phyloP scores from a whole-genome alignment of 2,329 filamentous ascomycete genomes.

The Ambrosiella xylebori region DNA sequence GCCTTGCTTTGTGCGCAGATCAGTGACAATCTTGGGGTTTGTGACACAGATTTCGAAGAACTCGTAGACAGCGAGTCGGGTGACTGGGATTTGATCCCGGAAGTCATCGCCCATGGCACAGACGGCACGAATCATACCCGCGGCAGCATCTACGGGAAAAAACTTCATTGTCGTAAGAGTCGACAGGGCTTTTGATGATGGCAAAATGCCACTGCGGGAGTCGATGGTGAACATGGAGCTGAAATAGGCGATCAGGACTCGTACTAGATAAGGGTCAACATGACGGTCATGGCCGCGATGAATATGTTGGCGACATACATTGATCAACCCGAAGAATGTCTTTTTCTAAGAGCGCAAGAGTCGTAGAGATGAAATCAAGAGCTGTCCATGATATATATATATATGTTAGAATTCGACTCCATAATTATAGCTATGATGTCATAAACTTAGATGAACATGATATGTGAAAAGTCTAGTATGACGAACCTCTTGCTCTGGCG shows the following conservation, averaged over 20 bases:
- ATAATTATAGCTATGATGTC: slow-evolving; percentile 1
- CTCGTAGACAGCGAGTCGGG: slow-evolving; percentile 34
- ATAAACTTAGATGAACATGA: not conserved
- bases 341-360: slow-evolving; percentile 30
- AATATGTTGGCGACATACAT: slow-evolving; percentile 19
- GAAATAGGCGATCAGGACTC: slow-evolving; percentile 36
- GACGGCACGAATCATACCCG: slow-evolving; percentile 32
- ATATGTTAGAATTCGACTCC: not conserved
- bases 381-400: slow-evolving; percentile 21
- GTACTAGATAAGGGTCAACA: slow-evolving; percentile 19
- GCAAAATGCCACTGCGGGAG: slow-evolving; percentile 39
- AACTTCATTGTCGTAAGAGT: slow-evolving; percentile 31
- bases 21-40: slow-evolving; percentile 25
- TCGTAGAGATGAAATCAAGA: slow-evolving; percentile 38
- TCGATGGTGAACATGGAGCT: slow-evolving; percentile 41
- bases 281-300: not conserved
- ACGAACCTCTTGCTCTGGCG: slow-evolving; percentile 32
- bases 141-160: slow-evolving; percentile 32
- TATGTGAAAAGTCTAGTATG: not conserved
- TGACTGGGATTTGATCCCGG: slow-evolving; percentile 32
- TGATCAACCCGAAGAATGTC: slow-evolving; percentile 33
- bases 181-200: slow-evolving; percentile 35
- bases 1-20: slow-evolving; percentile 25
- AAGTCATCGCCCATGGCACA: slow-evolving; percentile 40
- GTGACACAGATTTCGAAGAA: slow-evolving; percentile 29